Evolutionary conservation across 345 rosid genomes (phyloP), one percentile per base, ranked within the genome.

Genomic region (Citrus unshiu): DNA sequence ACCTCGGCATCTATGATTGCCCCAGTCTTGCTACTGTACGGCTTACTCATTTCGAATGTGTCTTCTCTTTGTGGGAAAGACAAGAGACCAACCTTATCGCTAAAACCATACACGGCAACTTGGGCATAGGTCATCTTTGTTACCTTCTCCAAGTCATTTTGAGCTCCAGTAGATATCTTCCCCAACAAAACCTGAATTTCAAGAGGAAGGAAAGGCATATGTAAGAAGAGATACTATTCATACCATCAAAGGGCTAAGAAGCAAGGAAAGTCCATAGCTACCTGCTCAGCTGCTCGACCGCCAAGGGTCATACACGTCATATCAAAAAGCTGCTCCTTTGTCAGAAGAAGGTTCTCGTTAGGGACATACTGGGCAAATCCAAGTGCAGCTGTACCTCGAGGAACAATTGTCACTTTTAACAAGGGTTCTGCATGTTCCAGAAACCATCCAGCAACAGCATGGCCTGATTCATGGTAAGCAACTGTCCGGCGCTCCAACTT

Each of bases 201-300:
- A 19, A 27, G 18, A 22, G 3, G 6, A 0, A 2, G 13, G 13
- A 16, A 22, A 63, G 32, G 6, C 14, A 10, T 0, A 61, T 6
- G 25, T 58, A 27, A 61, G 65, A 61, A 61, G 16, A 7, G 65
- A 27, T 25, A 40, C 30, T 24, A 49, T 51, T 54, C 22, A 78
- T 69, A 64, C 7, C 25, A 49, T 49, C 59, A 70, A 16, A 32
- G 2, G 13, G 24, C 13, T 70, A 68, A 13, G 60, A 71, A n/a
- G 19, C 3, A 58, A 9, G 27, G 57, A 65, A 66, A 25, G 35
- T 9, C 46, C 16, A 58, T 39, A 56, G 12, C 72, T 79, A 93
- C 99, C 97, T 96, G 95, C 81, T 96, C 99, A 29, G 98, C 95
- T 30, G 99, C 99, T 81, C 98, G 90, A 46, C 99, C 99, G 19